A percentile compares a stretch with the other conserved stretches of the same genome.
These are phyloP conservation scores for Lolium multiflorum DNA, from an alignment of 176 grass and related monocot genomes.

Conservation along the genomic window DNA sequence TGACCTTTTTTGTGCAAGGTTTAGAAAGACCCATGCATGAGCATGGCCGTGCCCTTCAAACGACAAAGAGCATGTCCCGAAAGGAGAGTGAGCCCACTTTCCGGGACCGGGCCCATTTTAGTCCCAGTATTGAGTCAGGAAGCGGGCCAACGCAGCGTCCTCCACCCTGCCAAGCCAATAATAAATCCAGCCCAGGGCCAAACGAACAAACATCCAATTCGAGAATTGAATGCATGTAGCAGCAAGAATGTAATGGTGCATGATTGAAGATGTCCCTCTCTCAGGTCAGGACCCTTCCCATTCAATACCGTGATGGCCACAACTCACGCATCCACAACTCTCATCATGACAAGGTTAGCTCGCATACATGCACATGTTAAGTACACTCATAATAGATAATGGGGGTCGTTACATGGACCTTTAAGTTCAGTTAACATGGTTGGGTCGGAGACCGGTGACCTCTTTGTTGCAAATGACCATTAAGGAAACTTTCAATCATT, in stretches of 20 bases:
- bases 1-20: background rate
- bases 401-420: no score
- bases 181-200: conserved; percentile 34
- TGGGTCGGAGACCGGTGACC: background rate
- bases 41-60: background rate
- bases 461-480: no score
- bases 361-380: conserved; percentile 36
- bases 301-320: conserved; percentile 88
- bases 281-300: conserved; percentile 43
- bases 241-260: conserved; percentile 55
- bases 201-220: conserved; percentile 34
- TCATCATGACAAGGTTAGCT: conserved; percentile 49
- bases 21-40: background rate
- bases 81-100: conserved; percentile 6
- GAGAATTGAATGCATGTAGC: conserved; percentile 63
- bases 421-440: background rate
- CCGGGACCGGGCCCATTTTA: background rate
- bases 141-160: background rate
- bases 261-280: conserved; percentile 59
- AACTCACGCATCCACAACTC: conserved; percentile 51
- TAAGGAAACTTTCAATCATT: no score
- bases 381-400: background rate
- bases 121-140: background rate
- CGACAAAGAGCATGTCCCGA: conserved; percentile 28
- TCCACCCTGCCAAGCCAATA: conserved; percentile 27